Evolutionary conservation across 495 filamentous ascomycete species (phyloP), one percentile per base, ranked within the genome.

Genomic region (Aspergillus taichungensis): DNA sequence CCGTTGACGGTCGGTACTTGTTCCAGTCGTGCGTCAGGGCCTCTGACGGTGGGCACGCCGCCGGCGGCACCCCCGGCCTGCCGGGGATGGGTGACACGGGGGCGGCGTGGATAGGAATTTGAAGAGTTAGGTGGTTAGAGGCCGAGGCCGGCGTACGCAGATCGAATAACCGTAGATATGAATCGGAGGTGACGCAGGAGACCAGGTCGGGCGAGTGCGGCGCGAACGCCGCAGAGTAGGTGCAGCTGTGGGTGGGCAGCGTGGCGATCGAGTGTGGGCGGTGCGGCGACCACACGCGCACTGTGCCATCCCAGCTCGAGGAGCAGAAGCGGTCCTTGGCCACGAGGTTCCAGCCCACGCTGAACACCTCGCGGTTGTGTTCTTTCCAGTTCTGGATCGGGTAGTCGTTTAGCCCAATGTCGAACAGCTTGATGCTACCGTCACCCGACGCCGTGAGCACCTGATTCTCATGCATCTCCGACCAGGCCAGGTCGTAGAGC

Each of bases 11-110:
- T 2, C 84, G 80, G 61, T 98, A 98, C 61, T 98, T 98, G 63
- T 98, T 98, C 94, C 94, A 97, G 65, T 98, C 92, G 61, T 96
- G 92, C 3, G 91, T 96, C 11, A 98, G 76, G 28, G 83, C 76
- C 68, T 98, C 92, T 12, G 75, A 71, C 0, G 83, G 83, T n/a
- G 75, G 64, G 33, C 52, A 45, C 1, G 57, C 51, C 6, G 52
- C 55, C 1, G 63, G 55, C 6, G 63, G 52, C n/a, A 66, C 40
- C 52, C 69, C 52, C 46, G 60, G 37, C 53, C 57, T 51, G 18
- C 61, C 50, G 47, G 63, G 67, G 28, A 67, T 66, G 8, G 68
- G 57, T 3, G 69, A 59, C 0, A 71, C 64, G 4, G 75, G 73
- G 3, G 75, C 69, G 3, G 75, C 71, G 61, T 94, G 89, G 49